Evolutionary conservation across 805 yeast genomes (phyloP), one percentile per base, ranked within the genome.

Genomic region (Jamesozyma jinghongensis): DNA sequence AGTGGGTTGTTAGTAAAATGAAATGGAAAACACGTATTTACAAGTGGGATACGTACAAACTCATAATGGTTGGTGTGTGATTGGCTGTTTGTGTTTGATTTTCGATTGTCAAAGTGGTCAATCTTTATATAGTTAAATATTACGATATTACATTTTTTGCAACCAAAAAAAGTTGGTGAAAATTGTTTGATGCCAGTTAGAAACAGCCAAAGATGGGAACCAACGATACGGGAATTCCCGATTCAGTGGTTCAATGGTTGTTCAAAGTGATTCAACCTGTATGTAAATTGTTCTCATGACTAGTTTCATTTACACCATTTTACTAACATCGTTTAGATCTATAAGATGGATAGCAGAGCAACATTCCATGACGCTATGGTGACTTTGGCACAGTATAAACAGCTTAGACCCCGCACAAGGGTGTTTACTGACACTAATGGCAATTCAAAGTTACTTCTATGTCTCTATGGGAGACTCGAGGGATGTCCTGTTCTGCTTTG

Each of bases 381-480:
- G 8, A 73, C 76, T 10, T 64, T 71, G 33, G 66, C 74, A 10
- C 66, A 82, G n/a, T 70, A 67, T 44, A 59, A 66, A 48, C 73
- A 69, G 49, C 67, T 87, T 39, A 69, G 73, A 46, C 82, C 92
- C 14, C 67, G 86, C 44, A 87, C 97, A 0, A 73, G 78, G 38
- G 75, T 77, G 2, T 73, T 68, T 50, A 72, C 82, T 2, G 62
- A 70, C 39, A 70, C 69, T n/a, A 49, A 64, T 1, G 96, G 96
- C 1, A 56, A 56, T 11, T 66, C 81, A 1, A 67, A 71, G 17
- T 66, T 86, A 16, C 63, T 86, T 37, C 63, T 87, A 10, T 77
- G 79, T 44, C 45, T 88, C 2, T 71, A 71, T 49, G 95, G 95
- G 0, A 62, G 70, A 0, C 48, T 80, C 12, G 56, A 57, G 19